Conservation (phyloP, 164 flowering plant genomes). For the Saururus chinensis region DNA sequence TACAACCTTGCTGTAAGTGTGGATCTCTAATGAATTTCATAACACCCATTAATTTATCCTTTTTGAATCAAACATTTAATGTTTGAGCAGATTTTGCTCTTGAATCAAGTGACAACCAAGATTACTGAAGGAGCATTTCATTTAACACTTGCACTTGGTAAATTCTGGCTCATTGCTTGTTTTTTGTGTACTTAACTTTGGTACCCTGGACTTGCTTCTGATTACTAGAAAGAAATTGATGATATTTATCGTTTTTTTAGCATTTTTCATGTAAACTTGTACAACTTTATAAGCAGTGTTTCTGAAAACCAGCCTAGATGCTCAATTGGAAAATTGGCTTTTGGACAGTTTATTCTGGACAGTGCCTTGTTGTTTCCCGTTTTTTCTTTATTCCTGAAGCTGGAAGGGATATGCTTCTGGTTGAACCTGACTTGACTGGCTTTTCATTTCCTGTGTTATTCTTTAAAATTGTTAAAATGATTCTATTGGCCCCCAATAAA, state of each 20-base stretch:
- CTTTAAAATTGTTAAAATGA: too few relatives aligned
- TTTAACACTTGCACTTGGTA: conserved; percentile 86
- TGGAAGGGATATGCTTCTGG: neutral
- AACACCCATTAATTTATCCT: neutral
- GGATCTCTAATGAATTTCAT: neutral
- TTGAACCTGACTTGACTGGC: neutral
- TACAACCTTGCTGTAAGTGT: conserved; percentile 63
- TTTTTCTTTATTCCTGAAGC: neutral
- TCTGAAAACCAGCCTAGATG: too few relatives aligned
- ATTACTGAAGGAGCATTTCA: conserved; percentile 68
- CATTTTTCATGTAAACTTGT: too few relatives aligned
- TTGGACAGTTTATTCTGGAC: neutral
- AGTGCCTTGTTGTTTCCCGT: too few relatives aligned
- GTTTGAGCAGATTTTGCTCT: conserved; percentile 50
- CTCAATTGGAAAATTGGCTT: neutral
- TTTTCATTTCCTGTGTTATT: neutral
- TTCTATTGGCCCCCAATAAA: too few relatives aligned
- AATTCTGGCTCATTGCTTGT: conserved; percentile 8
- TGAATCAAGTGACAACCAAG: conserved; percentile 88
- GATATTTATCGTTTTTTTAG: too few relatives aligned
- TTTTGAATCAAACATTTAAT: neutral
- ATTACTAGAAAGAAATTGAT: too few relatives aligned
- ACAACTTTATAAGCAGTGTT: too few relatives aligned
- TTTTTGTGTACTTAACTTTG: too few relatives aligned
- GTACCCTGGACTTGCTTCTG: too few relatives aligned